Base-by-base conservation (phyloP, 805 yeast species). In the Sugiyamaella lignohabitans region DNA sequence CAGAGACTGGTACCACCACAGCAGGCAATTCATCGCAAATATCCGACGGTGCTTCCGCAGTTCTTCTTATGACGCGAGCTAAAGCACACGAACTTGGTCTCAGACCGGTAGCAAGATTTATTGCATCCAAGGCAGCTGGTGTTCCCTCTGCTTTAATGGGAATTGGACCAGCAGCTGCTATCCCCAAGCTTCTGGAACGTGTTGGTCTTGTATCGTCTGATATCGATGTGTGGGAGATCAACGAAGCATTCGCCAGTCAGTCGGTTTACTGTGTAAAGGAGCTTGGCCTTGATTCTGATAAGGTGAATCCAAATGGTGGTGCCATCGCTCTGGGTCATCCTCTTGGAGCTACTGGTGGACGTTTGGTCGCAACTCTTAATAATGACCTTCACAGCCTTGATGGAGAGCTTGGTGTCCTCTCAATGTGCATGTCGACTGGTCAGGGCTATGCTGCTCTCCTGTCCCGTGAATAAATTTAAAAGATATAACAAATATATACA, bases 241-340 rank as follows among this genome's bases (percentile, higher is more conserved):
- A 87, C 66, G 95, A 87, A 71, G 95, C 95, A 11, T 87, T 87
- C 67, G 81, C 95, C 5, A 91, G 83, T 48, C 95, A 87, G 53
- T 94, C 95, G 48, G 64, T 87, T 55, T 91, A 94, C 47, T 85
- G 86, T 67, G 74, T 83, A 47, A 77, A 84, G 68, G 68, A 83
- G 50, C 72, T 83, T 52, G 69, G 71, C 50, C 64, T 87, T 48
- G 80, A 80, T 50, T 67, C 68, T 23, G 76, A 75, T 38, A 87
- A 84, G 67, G 75, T 87, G 40, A 87, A 87, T 64, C 87, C 81
- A 42, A 83, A 85, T 63, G 95, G 96, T 69, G 96, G 96, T 66
- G 96, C 96, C 20, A 94, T 87, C 57, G 95, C 95, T 36, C 65
- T 87, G 56, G 96, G 96, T 34, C 95, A 87, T 65, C 96, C 96